Conservation (phyloP, 2,329 filamentous ascomycete genomes). For the Blastomyces emzantsi region DNA sequence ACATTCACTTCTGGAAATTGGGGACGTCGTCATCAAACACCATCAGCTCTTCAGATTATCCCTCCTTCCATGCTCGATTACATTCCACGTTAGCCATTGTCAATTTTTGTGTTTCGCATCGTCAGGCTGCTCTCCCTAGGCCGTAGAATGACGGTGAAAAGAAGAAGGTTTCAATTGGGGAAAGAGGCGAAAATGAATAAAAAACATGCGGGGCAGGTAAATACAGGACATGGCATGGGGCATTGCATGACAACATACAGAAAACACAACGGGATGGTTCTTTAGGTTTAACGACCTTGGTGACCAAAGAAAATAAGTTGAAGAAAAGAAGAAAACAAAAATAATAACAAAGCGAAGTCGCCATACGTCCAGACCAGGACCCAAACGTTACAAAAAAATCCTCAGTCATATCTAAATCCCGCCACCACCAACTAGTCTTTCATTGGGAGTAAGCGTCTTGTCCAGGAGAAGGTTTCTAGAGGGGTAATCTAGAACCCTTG, state of each 20-base stretch:
- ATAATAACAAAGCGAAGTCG: constrained; percentile 13
- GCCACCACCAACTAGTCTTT: neutral
- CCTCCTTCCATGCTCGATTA: neutral
- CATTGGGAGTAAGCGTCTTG: neutral
- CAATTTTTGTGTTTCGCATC: neutral
- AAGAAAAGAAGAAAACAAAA: constrained; percentile 14
- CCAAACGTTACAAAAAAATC: neutral
- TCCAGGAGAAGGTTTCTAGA: neutral
- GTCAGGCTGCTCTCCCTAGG: constrained; percentile 2
- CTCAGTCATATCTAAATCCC: neutral
- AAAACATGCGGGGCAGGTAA: neutral
- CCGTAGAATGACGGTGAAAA: constrained; percentile 12
- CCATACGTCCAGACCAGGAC: neutral
- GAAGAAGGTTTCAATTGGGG: constrained; percentile 9
- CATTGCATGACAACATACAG: neutral
- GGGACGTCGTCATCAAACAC: neutral
- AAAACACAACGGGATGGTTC: neutral
- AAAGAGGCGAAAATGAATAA: neutral
- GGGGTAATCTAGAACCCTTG: constrained; percentile 9
- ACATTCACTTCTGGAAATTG: neutral
- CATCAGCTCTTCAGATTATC: neutral
- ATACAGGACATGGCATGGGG: constrained; percentile 14
- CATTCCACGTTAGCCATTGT: neutral
- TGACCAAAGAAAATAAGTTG: neutral
- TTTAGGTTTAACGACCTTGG: neutral